Evolutionary conservation across 345 rosid genomes (phyloP).

Genomic region (Dimocarpus longan): DNA sequence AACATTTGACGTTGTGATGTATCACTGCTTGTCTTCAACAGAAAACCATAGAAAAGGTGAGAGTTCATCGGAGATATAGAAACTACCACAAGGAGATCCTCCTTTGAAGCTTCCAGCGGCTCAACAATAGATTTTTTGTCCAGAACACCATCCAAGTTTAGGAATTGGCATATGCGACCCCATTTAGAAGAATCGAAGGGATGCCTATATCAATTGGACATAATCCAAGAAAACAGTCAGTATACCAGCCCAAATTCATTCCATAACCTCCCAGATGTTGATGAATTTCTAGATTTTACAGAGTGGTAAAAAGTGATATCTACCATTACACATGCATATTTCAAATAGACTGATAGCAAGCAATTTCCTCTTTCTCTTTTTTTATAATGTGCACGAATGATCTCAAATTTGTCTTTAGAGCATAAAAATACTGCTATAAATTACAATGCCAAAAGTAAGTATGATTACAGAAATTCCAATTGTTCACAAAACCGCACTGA

Average conservation of each 20-base stretch:
- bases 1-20: background rate
- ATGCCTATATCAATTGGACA: constrained; percentile 54
- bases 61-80: constrained; percentile 13
- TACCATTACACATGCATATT: background rate
- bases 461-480: background rate
- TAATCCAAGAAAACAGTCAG: background rate
- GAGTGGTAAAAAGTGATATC: background rate
- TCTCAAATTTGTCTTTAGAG: background rate
- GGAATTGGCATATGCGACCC: constrained; percentile 79
- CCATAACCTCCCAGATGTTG: background rate
- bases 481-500: background rate
- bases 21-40: background rate
- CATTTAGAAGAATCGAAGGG: constrained; percentile 95
- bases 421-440: background rate
- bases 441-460: background rate
- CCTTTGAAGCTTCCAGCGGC: constrained; percentile 77
- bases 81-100: constrained; percentile 89
- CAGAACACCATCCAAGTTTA: constrained; percentile 56
- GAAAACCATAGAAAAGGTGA: background rate
- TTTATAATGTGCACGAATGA: background rate
- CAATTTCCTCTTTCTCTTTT: background rate
- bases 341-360: background rate
- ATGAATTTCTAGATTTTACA: background rate
- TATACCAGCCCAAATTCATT: constrained; percentile 9
- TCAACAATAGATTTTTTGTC: constrained; percentile 59